These are phyloP conservation scores for Phoma sp. DNA, from an alignment of 2,329 filamentous ascomycete genomes.

Conservation along the genomic window DNA sequence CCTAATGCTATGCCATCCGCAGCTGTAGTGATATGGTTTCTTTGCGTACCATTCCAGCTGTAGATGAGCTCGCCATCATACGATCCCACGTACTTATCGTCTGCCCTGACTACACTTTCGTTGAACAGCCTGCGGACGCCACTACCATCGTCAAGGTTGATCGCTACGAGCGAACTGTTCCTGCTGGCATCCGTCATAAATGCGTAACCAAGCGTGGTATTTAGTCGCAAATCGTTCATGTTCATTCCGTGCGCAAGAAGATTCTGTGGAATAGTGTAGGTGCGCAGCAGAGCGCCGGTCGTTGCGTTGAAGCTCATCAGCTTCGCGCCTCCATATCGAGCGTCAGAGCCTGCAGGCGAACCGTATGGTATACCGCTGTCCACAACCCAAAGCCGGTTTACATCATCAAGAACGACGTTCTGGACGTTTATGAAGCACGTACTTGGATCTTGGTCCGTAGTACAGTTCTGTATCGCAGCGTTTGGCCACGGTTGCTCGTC, in stretches of 20 bases:
- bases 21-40: slow-evolving; percentile 39
- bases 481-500: slow-evolving; percentile 52
- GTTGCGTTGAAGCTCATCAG: slow-evolving; percentile 53
- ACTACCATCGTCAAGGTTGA: slow-evolving; percentile 49
- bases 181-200: slow-evolving; percentile 53
- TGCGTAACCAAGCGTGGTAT: slow-evolving; percentile 53
- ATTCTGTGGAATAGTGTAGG: slow-evolving; percentile 48
- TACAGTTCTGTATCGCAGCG: slow-evolving; percentile 52
- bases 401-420: slow-evolving; percentile 53
- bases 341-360: slow-evolving; percentile 25
- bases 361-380: slow-evolving; percentile 51
- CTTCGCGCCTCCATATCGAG: slow-evolving; percentile 50
- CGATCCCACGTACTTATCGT: slow-evolving; percentile 50
- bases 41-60: slow-evolving; percentile 47
- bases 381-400: slow-evolving; percentile 52
- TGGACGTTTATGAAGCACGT: slow-evolving; percentile 57
- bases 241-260: slow-evolving; percentile 49
- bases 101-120: slow-evolving; percentile 47
- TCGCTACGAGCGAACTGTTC: slow-evolving; percentile 49
- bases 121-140: slow-evolving; percentile 49
- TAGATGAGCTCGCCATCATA: slow-evolving; percentile 48
- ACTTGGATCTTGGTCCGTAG: slow-evolving; percentile 46
- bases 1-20: slow-evolving; percentile 51
- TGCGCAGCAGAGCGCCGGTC: slow-evolving; percentile 41
- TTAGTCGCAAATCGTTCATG: slow-evolving; percentile 54